phyloP scores from a whole-genome alignment of 179 eudicot species.

The Beta macrorhiza region DNA sequence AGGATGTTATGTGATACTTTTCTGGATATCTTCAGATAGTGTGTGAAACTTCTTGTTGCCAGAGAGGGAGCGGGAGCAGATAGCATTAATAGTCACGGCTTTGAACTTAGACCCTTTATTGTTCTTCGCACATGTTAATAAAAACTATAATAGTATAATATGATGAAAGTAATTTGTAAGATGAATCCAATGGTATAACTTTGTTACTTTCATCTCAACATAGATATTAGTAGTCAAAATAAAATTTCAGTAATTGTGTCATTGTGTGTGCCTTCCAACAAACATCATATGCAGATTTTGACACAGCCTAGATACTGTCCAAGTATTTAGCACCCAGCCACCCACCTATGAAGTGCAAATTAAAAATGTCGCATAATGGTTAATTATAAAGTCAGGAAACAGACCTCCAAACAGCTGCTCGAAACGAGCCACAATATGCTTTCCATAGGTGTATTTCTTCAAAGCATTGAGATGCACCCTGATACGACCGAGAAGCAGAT shows the following conservation, averaged over 20 bases:
- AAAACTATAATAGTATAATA: too few relatives aligned
- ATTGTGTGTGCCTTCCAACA: not conserved
- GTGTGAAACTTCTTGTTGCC: not conserved
- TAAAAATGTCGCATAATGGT: not conserved
- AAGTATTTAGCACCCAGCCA: not conserved
- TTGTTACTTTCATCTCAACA: too few relatives aligned
- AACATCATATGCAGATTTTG: not conserved
- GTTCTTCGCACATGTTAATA: too few relatives aligned
- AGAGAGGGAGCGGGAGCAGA: not conserved
- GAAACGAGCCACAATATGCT: constrained; percentile 83
- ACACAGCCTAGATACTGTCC: not conserved
- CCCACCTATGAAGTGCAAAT: not conserved
- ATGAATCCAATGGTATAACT: too few relatives aligned
- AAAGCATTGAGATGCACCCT: constrained; percentile 63
- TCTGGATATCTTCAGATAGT: not conserved
- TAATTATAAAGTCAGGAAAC: not conserved
- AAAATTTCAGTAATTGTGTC: too few relatives aligned
- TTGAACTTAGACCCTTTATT: too few relatives aligned
- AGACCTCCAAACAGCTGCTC: constrained; percentile 50
- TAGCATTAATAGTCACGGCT: too few relatives aligned
- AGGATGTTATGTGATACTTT: too few relatives aligned
- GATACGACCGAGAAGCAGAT: constrained; percentile 58
- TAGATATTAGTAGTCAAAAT: too few relatives aligned
- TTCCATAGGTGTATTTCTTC: constrained; percentile 93
- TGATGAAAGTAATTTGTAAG: too few relatives aligned